Percentiles rank a stretch among this genome's conserved stretches.
Conservation (phyloP, 2,329 filamentous ascomycete species). For the Canariomyces notabilis region DNA sequence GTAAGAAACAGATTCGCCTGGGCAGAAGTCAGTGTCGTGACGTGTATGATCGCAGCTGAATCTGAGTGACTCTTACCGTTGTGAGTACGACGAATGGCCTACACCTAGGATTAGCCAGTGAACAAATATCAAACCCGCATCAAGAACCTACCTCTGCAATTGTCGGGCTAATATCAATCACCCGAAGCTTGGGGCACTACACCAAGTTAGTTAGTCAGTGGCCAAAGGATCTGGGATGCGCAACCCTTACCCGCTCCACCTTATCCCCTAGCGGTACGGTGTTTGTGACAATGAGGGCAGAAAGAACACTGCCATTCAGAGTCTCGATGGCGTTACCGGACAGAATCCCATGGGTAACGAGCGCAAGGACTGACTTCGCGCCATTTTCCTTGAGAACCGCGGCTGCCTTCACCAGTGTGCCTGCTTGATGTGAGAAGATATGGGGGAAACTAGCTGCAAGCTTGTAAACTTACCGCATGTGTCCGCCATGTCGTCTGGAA, state of each 20-base stretch:
- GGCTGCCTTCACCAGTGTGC: conserved; percentile 68
- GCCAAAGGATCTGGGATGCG: conserved; percentile 9
- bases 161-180: conserved; percentile 87
- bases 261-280: conserved; percentile 77
- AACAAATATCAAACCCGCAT: background rate
- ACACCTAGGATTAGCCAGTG: conserved; percentile 10
- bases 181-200: conserved; percentile 66
- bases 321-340: conserved; percentile 84
- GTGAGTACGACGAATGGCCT: conserved; percentile 61
- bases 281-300: conserved; percentile 80
- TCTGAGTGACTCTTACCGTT: conserved; percentile 17
- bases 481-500: conserved; percentile 84
- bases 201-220: conserved; percentile 4
- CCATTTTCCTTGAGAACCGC: conserved; percentile 83
- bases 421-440: conserved; percentile 7
- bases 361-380: conserved; percentile 82
- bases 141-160: conserved; percentile 51
- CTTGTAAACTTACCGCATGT: conserved; percentile 53
- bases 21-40: conserved; percentile 27
- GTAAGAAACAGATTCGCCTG: conserved; percentile 61
- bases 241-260: conserved; percentile 48
- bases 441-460: background rate
- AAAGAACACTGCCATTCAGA: conserved; percentile 69
- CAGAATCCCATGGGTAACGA: conserved; percentile 91
- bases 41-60: background rate